A percentile compares a stretch with the other conserved stretches of the same genome.
These are phyloP conservation scores for Catharanthus roseus DNA, from an alignment of 257 asterid genomes.

Conservation along the genomic window DNA sequence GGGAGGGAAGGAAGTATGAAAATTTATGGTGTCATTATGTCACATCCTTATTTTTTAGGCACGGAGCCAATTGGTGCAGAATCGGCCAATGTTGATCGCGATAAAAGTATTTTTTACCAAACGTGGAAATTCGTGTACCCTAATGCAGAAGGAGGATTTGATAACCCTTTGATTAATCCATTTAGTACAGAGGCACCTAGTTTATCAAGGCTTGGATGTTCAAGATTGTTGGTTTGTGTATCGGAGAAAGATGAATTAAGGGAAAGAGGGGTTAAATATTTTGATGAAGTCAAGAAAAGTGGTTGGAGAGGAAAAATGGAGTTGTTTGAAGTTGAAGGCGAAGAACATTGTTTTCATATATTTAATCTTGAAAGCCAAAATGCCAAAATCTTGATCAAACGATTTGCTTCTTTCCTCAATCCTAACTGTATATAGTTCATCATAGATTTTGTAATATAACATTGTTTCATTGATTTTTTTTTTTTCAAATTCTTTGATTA, in stretches of 20 bases:
- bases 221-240: conserved; percentile 23
- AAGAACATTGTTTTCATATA: conserved; percentile 44
- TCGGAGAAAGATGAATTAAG: conserved; percentile 29
- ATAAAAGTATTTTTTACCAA: not conserved
- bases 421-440: too few species aligned
- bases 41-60: conserved; percentile 17
- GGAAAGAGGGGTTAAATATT: conserved; percentile 24
- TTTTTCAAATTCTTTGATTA: not conserved
- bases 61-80: conserved; percentile 11
- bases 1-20: conserved; percentile 3
- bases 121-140: conserved; percentile 27
- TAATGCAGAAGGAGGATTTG: conserved; percentile 24
- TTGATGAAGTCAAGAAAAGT: conserved; percentile 39
- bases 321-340: conserved; percentile 43
- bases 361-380: conserved; percentile 23
- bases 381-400: conserved; percentile 31
- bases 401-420: conserved; percentile 34
- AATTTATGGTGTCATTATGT: conserved; percentile 18
- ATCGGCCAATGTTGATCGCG: conserved; percentile 1
- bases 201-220: conserved; percentile 18
- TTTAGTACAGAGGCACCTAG: conserved; percentile 19
- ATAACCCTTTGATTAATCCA: conserved; percentile 29
- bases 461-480: not conserved
- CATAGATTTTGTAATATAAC: not conserved
- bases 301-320: conserved; percentile 55